Conservation (phyloP, 2,329 filamentous ascomycete species). For the Arthrobotrys sinensis region DNA sequence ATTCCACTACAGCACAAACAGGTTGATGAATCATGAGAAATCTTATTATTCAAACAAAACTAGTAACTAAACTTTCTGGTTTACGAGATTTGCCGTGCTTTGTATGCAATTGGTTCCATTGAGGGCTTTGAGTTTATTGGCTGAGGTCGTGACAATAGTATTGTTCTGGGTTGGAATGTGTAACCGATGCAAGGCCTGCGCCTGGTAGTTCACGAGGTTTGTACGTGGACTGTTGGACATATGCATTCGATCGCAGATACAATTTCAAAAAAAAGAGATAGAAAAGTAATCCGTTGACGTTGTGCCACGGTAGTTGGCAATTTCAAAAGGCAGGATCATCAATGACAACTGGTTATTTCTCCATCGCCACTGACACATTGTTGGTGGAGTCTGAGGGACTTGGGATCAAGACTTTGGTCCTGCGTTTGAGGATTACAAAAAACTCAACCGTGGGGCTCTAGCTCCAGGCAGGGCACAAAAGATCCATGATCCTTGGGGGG, state of each 20-base stretch:
- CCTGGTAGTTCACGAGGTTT: slow-evolving; percentile 17
- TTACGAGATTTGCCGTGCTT: neutral
- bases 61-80: neutral
- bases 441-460: neutral
- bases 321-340: neutral
- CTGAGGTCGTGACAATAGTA: neutral
- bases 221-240: neutral
- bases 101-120: neutral
- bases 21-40: slow-evolving; percentile 15
- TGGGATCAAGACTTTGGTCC: neutral
- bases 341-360: neutral
- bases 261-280: neutral
- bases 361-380: neutral
- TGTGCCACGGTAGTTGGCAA: slow-evolving; percentile 1
- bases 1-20: slow-evolving; percentile 26
- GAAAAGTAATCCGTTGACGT: neutral
- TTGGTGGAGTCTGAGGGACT: neutral
- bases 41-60: neutral
- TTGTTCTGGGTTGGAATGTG: slow-evolving; percentile 27
- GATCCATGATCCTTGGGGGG: slow-evolving; percentile 19
- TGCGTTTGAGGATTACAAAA: slow-evolving; percentile 16
- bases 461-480: slow-evolving; percentile 1
- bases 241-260: slow-evolving; percentile 1
- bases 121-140: slow-evolving; percentile 2
- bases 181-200: slow-evolving; percentile 25